Percentiles rank a stretch among this genome's conserved stretches.
Conservation (phyloP, 176 grass and related monocot species). For the Zoysia japonica region DNA sequence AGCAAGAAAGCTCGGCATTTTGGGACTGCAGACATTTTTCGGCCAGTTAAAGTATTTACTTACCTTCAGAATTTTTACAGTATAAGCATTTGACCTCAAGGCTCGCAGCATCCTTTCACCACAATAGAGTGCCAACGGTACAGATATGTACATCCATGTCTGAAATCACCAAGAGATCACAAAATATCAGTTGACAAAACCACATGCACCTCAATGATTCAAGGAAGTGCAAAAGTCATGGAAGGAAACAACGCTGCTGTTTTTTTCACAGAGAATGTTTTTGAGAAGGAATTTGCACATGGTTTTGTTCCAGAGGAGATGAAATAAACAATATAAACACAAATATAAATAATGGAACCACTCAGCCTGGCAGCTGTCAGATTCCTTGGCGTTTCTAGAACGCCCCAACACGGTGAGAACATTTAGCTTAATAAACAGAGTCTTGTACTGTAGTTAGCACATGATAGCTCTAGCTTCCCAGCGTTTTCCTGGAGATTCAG, state of each 20-base stretch:
- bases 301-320: constrained; percentile 29
- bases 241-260: not conserved
- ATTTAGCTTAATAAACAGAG: constrained; percentile 1
- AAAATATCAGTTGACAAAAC: not conserved
- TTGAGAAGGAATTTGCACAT: constrained; percentile 31
- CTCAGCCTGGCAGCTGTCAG: constrained; percentile 50
- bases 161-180: constrained; percentile 41
- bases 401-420: not conserved
- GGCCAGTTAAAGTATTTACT: not conserved
- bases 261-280: constrained; percentile 36
- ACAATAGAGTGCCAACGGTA: constrained; percentile 73
- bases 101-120: constrained; percentile 80
- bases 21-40: not conserved
- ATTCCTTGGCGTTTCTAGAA: constrained; percentile 37
- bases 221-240: constrained; percentile 3
- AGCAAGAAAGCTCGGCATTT: not conserved
- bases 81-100: constrained; percentile 83
- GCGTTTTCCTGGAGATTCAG: constrained; percentile 12
- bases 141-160: constrained; percentile 99
- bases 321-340: constrained; percentile 5
- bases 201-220: constrained; percentile 20
- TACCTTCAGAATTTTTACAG: constrained; percentile 92
- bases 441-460: not conserved
- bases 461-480: constrained; percentile 4
- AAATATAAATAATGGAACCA: constrained; percentile 17